phyloP scores from a whole-genome alignment of 352 stramenopile genomes.

The Aphanomyces cochlioides region DNA sequence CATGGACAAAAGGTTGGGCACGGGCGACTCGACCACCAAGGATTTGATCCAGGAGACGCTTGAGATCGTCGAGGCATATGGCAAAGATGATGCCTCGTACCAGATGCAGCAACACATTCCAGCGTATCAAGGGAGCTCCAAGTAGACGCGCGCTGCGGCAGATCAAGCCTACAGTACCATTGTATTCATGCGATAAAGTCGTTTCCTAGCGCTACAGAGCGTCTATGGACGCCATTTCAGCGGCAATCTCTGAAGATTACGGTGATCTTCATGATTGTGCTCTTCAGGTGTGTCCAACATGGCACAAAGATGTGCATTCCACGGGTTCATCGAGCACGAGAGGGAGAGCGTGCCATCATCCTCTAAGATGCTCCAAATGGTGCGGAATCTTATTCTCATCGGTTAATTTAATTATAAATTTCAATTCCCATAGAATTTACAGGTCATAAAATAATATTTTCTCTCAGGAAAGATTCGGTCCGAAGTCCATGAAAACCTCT shows the following conservation, averaged over 20 bases:
- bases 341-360: too few relatives aligned
- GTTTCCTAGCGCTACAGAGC: too few relatives aligned
- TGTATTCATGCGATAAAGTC: too few relatives aligned
- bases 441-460: slow-evolving; percentile 6
- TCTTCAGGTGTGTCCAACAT: too few relatives aligned
- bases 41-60: slow-evolving; percentile 58
- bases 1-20: slow-evolving; percentile 72
- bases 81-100: slow-evolving; percentile 56
- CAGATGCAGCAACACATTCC: slow-evolving; percentile 78
- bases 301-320: too few relatives aligned
- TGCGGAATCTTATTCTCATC: too few relatives aligned
- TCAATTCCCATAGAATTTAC: background rate
- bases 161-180: too few relatives aligned
- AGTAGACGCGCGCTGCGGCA: background rate
- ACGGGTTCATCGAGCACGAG: too few relatives aligned
- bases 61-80: slow-evolving; percentile 71
- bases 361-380: too few relatives aligned
- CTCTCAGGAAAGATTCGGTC: background rate
- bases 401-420: background rate
- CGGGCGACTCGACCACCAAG: slow-evolving; percentile 54
- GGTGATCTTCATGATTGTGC: too few relatives aligned
- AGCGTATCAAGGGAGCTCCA: slow-evolving; percentile 38
- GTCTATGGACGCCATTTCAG: too few relatives aligned
- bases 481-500: background rate
- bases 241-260: too few relatives aligned